Evolutionary conservation across 176 grass and related monocot genomes (phyloP).

Genomic region (Carex pumila): DNA sequence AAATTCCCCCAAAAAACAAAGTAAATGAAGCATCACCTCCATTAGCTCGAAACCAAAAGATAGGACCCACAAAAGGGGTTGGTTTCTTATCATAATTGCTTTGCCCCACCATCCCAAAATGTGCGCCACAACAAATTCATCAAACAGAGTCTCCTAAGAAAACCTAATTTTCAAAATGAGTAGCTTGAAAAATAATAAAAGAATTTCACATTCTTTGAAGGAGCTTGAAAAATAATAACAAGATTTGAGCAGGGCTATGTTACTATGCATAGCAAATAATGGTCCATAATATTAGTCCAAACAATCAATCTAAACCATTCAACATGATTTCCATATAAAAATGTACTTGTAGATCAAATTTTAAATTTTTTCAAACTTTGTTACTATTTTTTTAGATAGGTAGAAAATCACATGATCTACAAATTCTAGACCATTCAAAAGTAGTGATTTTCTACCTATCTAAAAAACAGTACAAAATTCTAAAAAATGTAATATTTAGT

Average conservation of each 20-base stretch:
- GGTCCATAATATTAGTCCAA: too few relatives aligned
- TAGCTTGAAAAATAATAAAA: constrained; percentile 49
- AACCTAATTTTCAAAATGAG: constrained; percentile 77
- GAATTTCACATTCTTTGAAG: not conserved
- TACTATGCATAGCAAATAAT: too few relatives aligned
- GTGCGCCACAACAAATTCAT: constrained; percentile 98
- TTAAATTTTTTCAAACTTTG: too few relatives aligned
- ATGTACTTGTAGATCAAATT: too few relatives aligned
- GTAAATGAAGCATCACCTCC: constrained; percentile 45
- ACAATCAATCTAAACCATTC: too few relatives aligned
- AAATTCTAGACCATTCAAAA: too few relatives aligned
- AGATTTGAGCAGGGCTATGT: not conserved
- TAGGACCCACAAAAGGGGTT: constrained; percentile 95
- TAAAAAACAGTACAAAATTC: too few relatives aligned
- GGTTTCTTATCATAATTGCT: constrained; percentile 99
- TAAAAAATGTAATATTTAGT: too few relatives aligned
- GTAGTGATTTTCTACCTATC: too few relatives aligned
- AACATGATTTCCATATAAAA: too few relatives aligned
- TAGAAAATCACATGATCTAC: too few relatives aligned
- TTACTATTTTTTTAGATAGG: too few relatives aligned
- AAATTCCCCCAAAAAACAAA: not conserved
- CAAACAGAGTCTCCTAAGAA: constrained; percentile 96
- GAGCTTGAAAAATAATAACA: constrained; percentile 40
- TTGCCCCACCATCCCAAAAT: constrained; percentile 99
- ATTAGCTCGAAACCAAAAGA: constrained; percentile 98